Conservation (phyloP, 2,329 filamentous ascomycete species). For the Paracoccidioides brasiliensis region DNA sequence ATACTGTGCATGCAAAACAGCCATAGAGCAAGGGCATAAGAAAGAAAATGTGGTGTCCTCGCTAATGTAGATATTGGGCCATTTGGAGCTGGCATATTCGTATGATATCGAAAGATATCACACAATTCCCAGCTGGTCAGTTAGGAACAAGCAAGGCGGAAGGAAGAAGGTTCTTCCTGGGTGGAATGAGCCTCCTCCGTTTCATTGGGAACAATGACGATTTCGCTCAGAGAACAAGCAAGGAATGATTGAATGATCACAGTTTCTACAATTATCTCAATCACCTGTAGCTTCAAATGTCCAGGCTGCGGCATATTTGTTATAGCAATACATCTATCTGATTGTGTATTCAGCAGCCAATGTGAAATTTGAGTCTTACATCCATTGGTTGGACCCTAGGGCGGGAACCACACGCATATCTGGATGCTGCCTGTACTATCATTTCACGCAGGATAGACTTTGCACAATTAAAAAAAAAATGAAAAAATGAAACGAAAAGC, state of each 20-base stretch:
- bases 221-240: neutral
- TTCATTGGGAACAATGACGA: neutral
- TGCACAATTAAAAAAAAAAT: neutral
- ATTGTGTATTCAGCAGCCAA: too few species aligned
- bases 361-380: neutral
- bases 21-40: neutral
- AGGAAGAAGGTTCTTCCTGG: neutral
- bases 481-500: neutral
- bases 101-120: neutral
- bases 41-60: too few species aligned
- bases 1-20: too few species aligned
- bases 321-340: neutral
- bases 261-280: neutral
- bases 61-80: neutral
- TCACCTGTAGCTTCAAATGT: neutral
- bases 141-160: too few species aligned
- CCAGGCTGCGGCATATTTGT: neutral
- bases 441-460: neutral
- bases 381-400: neutral
- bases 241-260: neutral
- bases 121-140: neutral
- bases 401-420: neutral
- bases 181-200: neutral
- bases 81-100: neutral
- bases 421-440: neutral